Base-by-base conservation (phyloP, 2,329 filamentous ascomycete genomes). In the Diaporthe sp. region DNA sequence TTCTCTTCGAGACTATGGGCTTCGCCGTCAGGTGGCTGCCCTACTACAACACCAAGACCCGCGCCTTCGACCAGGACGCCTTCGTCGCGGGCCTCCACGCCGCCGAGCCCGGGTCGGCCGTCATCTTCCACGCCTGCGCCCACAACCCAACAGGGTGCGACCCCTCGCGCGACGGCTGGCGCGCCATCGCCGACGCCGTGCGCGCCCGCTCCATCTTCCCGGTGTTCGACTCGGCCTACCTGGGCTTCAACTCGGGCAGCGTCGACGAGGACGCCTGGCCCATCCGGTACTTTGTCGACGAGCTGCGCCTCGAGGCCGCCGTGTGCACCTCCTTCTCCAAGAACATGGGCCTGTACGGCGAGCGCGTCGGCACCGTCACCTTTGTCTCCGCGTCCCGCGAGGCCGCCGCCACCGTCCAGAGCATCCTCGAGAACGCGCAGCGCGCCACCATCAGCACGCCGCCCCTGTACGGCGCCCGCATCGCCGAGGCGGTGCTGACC, bases 301-400 rank as follows among this genome's bases (percentile, higher is more conserved):
- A 82, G 37, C 78, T 84, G 10, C 79, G 79, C 1, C 79, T 87
- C 74, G 90, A 92, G 81, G 85, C 89, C 6, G 87, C 88, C 70
- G 83, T 92, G 4, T 89, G 89, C 67, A 86, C 91, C 80, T 92
- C 90, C 0, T 92, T 92, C 78, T 89, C 91, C 3, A 92, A 92
- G 84, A 91, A 88, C 81, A 90, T 92, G 81, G 85, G 85, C 1
- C 77, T 86, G 0, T 86, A 86, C 72, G 85, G 84, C 74, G 83
- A 85, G 72, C 79, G 83, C 3, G 79, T 82, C 12, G 84, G 83
- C 0, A 77, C 81, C 2, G 81, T 81, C 3, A 77, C 79, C 0
- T 80, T 84, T 1, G 79, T 83, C 0, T 79, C 81, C 1, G 74
- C 39, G 1, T 78, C 80, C 0, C 67, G 77, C 0, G 78, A 78